Evolutionary conservation across 176 grass and related monocot genomes (phyloP), one percentile per base, ranked within the genome.

Genomic region (Lolium multiflorum): DNA sequence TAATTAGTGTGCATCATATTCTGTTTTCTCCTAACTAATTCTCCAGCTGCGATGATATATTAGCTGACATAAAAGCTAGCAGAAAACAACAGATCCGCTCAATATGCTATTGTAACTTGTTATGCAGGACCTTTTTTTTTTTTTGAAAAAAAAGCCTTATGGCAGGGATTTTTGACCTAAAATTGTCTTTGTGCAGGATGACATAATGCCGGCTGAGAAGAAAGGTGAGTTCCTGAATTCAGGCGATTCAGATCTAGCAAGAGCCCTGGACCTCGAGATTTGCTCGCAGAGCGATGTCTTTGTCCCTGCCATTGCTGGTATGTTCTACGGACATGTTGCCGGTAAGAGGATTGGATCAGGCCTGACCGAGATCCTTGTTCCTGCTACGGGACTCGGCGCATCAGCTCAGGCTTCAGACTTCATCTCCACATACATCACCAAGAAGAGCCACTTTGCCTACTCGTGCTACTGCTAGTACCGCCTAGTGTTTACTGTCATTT

Each of bases 251-350:
- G 93, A 98, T 55, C 86, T 98, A 43, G 83, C 85, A 55, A 95
- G 89, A 24, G 93, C 93, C 60, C 91, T 98, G 35, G 96, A 98
- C 56, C 88, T 95, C 9, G 86, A 95, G 60, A 84, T 95, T 51
- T 98, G 96, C 57, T 98, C 96, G 9, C 84, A 82, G n/a, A 94
- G 81, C 10, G 83, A 98, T 1, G 68, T 95, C 10, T 98, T 95
- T 24, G 18, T 98, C 74, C 96, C 96, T 13, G 93, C 96, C 15
- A 86, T 91, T 67, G 43, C 93, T 5, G 91, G 93, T 7, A 64
- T 98, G 14, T 98, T 98, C 90, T 98, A 98, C 0, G 96, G 96
- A 21, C 91, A 98, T 37, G 91, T 95, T 18, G 76, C 90, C 1
- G 96, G 96, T 25, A 91, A 85, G 69, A 95, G 96, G 85, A 98